Conservation (phyloP, 106 monocot species). For the Ottelia alismoides region DNA sequence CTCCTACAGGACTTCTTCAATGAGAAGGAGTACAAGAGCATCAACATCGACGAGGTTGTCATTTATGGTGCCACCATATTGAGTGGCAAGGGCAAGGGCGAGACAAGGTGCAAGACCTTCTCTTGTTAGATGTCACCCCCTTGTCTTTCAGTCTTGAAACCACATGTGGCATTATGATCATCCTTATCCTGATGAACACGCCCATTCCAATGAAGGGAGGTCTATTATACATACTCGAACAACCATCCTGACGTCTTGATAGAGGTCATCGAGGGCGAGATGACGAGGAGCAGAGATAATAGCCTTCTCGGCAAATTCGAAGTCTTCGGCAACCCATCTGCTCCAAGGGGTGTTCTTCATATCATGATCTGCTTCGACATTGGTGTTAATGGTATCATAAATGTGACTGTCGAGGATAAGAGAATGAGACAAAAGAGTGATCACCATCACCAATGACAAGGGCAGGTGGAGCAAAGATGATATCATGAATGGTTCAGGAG, state of each 20-base stretch:
- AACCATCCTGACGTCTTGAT: conserved; percentile 43
- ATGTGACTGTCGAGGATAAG: conserved; percentile 59
- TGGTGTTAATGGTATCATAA: conserved; percentile 52
- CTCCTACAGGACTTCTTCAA: too few relatives aligned
- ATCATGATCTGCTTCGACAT: conserved; percentile 55
- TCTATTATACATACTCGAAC: conserved; percentile 42
- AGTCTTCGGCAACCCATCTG: conserved; percentile 49
- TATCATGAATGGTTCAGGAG: conserved; percentile 6
- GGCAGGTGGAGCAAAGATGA: conserved; percentile 9
- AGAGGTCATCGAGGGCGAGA: conserved; percentile 35
- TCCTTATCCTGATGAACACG: conserved; percentile 48
- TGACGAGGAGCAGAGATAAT: conserved; percentile 2
- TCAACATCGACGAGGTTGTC: conserved; percentile 10
- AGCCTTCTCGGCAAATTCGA: conserved; percentile 44
- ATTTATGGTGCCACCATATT: conserved; percentile 8
- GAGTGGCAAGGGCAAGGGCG: conserved; percentile 18
- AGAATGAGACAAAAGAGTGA: conserved; percentile 27
- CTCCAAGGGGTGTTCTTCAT: conserved; percentile 41
- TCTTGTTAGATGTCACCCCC: too few relatives aligned
- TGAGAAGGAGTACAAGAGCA: conserved; percentile 29
- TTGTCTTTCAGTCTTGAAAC: too few relatives aligned
- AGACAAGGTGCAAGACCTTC: conserved; percentile 35
- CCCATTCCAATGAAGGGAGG: conserved; percentile 45
- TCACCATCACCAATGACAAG: conserved; percentile 10
- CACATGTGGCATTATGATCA: too few relatives aligned